Conservation (phyloP, 495 filamentous ascomycete genomes). For the Choiromyces venosus region DNA sequence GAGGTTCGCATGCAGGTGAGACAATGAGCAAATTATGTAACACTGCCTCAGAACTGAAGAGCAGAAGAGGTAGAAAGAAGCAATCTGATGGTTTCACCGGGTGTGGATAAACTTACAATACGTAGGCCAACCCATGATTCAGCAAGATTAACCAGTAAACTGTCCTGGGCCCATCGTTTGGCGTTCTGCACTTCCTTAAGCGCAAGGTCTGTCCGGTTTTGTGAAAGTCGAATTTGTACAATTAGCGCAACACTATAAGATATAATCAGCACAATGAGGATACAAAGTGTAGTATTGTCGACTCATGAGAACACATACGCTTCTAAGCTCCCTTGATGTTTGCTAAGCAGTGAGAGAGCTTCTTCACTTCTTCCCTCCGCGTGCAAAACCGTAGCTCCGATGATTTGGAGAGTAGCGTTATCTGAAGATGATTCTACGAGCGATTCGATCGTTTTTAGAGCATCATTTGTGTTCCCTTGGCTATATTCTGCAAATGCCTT, state of each 20-base stretch:
- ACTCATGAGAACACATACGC: slow-evolving; percentile 54
- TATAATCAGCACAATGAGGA: background rate
- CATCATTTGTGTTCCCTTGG: slow-evolving; percentile 55
- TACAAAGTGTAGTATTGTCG: background rate
- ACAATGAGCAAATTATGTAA: background rate
- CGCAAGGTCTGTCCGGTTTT: slow-evolving; percentile 85
- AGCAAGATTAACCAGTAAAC: slow-evolving; percentile 83
- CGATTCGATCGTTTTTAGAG: slow-evolving; percentile 58
- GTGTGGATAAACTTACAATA: slow-evolving; percentile 55
- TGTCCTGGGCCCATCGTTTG: slow-evolving; percentile 92
- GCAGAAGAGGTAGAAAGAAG: background rate
- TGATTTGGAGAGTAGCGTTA: slow-evolving; percentile 73
- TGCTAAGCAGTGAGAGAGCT: slow-evolving; percentile 67
- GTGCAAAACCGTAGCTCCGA: slow-evolving; percentile 72
- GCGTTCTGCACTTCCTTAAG: slow-evolving; percentile 84
- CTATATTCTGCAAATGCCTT: slow-evolving; percentile 67
- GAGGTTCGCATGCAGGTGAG: background rate
- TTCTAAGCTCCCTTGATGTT: slow-evolving; percentile 78
- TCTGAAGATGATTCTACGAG: slow-evolving; percentile 61
- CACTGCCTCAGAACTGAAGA: background rate
- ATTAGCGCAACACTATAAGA: slow-evolving; percentile 57
- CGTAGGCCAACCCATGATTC: slow-evolving; percentile 92
- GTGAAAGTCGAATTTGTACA: slow-evolving; percentile 83
- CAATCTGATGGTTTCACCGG: background rate
- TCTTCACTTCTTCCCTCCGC: slow-evolving; percentile 72